Evolutionary conservation across 306 rosid genomes (phyloP), one percentile per base, ranked within the genome.

Genomic region (Cucumis cinereus): DNA sequence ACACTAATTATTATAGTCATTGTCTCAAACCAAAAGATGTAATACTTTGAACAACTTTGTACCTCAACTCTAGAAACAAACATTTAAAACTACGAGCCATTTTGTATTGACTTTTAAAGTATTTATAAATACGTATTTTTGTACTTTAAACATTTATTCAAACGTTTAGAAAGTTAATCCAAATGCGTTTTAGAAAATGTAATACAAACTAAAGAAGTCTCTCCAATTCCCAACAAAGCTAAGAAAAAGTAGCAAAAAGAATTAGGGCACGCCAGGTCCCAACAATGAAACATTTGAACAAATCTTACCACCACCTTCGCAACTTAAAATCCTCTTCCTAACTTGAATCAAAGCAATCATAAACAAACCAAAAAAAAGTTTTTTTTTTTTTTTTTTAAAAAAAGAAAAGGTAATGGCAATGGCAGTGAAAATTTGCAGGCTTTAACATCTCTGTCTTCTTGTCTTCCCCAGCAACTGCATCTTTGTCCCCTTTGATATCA

Each of bases 401-500:
- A 7, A 8, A 4, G 1, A 10, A 36, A 55, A 24, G 59, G 84
- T 79, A 81, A 77, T 83, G 85, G 6, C 73, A 57, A 60, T 78
- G 84, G 19, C 20, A 30, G 68, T 16, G 45, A 36, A 19, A 61
- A 82, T 80, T 66, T 81, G 88, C 83, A 80, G 79, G 80, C 80
- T 59, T 79, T 60, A 11, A 57, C 64, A 52, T 54, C 56, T 78
- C 59, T 88, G 97, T 93, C 83, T 85, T 41, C 77, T 85, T 91
- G 98, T 91, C 96, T 85, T 86, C 96, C 81, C 80, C 56, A 59
- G 38, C 77, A 77, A 80, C 85, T 33, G 76, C 84, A 43, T 1
- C 67, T 35, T 35, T 81, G 71, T 78, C 76, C 38, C 81, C 80
- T 78, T 85, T 57, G 83, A 82, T 66, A 66, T 83, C 82, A 86